A percentile compares a stretch with the other conserved stretches of the same genome.
These are phyloP conservation scores for Tulasnella calospora DNA, from an alignment of 768 basidiomycete species.

Conservation along the genomic window DNA sequence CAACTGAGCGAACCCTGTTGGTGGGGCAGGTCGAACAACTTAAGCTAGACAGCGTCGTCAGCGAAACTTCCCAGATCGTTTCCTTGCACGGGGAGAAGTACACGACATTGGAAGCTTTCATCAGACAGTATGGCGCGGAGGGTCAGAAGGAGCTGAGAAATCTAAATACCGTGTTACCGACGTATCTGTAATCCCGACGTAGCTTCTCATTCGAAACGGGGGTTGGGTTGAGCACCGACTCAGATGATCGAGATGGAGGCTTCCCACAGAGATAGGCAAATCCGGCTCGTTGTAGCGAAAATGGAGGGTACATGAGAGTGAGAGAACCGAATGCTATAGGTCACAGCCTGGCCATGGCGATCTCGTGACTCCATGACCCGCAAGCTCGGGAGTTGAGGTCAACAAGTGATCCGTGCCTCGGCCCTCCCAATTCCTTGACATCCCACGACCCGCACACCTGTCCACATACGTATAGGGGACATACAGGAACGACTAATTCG, in stretches of 20 bases:
- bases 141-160: conserved; percentile 39
- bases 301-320: neutral
- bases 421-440: neutral
- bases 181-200: conserved; percentile 38
- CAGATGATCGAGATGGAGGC: neutral
- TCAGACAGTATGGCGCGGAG: conserved; percentile 2
- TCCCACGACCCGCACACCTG: neutral
- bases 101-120: conserved; percentile 18
- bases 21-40: conserved; percentile 27
- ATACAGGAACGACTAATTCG: neutral
- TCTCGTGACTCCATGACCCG: neutral
- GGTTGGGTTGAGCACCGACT: neutral
- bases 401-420: neutral
- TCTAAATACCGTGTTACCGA: conserved; percentile 53
- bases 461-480: conserved; percentile 9
- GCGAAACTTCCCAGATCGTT: conserved; percentile 10
- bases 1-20: neutral
- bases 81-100: conserved; percentile 22
- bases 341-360: neutral
- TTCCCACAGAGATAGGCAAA: conserved; percentile 6
- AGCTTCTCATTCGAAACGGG: neutral
- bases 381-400: neutral
- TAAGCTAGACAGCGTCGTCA: conserved; percentile 27
- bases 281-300: neutral
- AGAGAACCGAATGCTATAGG: neutral